A percentile compares a stretch with the other conserved stretches of the same genome.
Evolutionary conservation across 192 early-diverging fungal species (phyloP).

Genomic region (Geranomyces michiganensis): DNA sequence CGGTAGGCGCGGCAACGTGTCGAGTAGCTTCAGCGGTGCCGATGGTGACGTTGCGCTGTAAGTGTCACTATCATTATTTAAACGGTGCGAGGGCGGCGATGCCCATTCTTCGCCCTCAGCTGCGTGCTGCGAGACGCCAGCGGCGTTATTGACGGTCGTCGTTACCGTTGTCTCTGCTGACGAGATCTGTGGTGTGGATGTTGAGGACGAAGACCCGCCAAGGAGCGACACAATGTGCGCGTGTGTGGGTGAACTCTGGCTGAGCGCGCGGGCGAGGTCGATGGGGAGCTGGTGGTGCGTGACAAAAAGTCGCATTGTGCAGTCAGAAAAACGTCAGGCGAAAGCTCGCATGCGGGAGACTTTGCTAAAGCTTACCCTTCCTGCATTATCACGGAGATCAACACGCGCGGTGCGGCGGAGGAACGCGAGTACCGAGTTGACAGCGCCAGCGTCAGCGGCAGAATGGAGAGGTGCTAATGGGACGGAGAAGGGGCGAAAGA

Average conservation of each 20-base stretch:
- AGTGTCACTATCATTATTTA: not conserved
- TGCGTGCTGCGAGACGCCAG: not conserved
- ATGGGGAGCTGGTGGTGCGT: not conserved
- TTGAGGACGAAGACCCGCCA: not conserved
- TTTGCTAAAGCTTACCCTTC: constrained; percentile 39
- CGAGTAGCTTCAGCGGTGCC: not conserved
- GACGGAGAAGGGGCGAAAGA: not conserved
- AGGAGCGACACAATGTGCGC: not conserved
- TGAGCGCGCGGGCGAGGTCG: not conserved
- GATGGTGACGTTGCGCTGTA: not conserved
- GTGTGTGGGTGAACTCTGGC: not conserved
- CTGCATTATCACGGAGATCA: constrained; percentile 71
- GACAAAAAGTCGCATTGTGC: not conserved
- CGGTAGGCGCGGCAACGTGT: not conserved
- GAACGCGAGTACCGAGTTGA: constrained; percentile 66
- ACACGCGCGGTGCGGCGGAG: constrained; percentile 74
- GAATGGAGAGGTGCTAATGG: constrained; percentile 65
- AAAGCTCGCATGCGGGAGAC: too few species aligned
- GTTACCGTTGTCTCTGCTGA: not conserved
- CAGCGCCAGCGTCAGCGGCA: constrained; percentile 73
- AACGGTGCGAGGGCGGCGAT: not conserved
- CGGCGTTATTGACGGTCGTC: not conserved
- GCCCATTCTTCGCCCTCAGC: not conserved
- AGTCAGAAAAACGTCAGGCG: too few species aligned
- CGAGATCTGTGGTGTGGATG: not conserved